phyloP scores from a whole-genome alignment of 75 land plant species.

The Cupressus sempervirens region DNA sequence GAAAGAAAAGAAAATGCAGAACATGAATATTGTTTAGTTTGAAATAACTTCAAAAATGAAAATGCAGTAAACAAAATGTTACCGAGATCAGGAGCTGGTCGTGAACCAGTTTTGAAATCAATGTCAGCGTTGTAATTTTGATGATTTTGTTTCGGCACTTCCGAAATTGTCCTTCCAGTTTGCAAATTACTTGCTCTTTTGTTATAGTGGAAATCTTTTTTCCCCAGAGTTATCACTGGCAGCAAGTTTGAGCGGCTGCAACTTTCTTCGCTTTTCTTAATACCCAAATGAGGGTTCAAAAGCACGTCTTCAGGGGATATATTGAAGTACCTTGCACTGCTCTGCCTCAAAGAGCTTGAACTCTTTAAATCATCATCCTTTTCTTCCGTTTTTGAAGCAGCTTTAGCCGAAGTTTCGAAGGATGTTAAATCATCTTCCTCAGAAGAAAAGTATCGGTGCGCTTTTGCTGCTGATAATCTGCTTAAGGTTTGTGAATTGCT shows the following conservation, averaged over 20 bases:
- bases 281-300: background rate
- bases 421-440: background rate
- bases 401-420: background rate
- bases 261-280: background rate
- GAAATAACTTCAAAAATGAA: background rate
- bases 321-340: slow-evolving; percentile 11
- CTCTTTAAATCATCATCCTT: background rate
- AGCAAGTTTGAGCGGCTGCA: background rate
- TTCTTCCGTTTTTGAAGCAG: background rate
- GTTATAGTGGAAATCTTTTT: background rate
- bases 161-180: slow-evolving; percentile 1
- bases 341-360: background rate
- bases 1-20: too few relatives aligned
- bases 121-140: background rate
- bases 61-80: background rate
- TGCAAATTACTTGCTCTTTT: slow-evolving; percentile 7
- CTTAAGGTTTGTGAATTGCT: background rate
- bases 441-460: background rate
- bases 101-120: slow-evolving; percentile 3
- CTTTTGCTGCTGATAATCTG: background rate
- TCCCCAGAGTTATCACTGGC: slow-evolving; percentile 7
- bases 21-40: too few relatives aligned
- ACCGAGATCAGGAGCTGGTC: background rate
- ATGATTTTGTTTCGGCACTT: background rate
- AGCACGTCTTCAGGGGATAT: background rate